phyloP scores from a whole-genome alignment of 495 filamentous ascomycete genomes.

The Daldinia caldariorum region DNA sequence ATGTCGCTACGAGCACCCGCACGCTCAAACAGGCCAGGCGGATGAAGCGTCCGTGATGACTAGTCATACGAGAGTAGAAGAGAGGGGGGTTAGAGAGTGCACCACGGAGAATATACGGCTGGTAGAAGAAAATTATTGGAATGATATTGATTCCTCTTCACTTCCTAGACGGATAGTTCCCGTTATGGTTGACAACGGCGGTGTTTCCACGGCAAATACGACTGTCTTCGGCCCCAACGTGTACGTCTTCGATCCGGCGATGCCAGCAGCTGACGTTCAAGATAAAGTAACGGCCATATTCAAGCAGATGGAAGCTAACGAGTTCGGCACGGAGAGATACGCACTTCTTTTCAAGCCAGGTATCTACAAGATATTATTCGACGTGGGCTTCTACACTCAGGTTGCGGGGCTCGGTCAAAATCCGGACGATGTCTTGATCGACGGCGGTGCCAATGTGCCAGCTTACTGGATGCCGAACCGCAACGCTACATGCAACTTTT shows the following conservation, averaged over 20 bases:
- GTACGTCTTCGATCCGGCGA: slow-evolving; percentile 43
- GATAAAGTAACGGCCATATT: slow-evolving; percentile 41
- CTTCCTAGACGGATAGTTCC: slow-evolving; percentile 12
- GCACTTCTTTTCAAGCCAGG: slow-evolving; percentile 48
- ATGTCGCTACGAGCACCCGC: slow-evolving; percentile 7
- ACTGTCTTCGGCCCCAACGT: slow-evolving; percentile 47
- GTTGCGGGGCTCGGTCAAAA: slow-evolving; percentile 44
- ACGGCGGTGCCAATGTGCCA: slow-evolving; percentile 47
- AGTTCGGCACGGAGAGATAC: slow-evolving; percentile 46
- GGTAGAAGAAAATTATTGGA: slow-evolving; percentile 26
- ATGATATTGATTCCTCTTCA: slow-evolving; percentile 1
- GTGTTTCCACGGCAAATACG: slow-evolving; percentile 27
- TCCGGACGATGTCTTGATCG: slow-evolving; percentile 46
- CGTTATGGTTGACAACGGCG: slow-evolving; percentile 8
- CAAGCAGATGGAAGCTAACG: slow-evolving; percentile 50
- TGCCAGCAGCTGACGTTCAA: slow-evolving; percentile 42
- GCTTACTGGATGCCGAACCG: slow-evolving; percentile 50
- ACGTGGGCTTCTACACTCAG: slow-evolving; percentile 49
- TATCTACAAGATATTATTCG: slow-evolving; percentile 45
- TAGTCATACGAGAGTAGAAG: slow-evolving; percentile 6
- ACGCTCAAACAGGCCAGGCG: slow-evolving; percentile 1
- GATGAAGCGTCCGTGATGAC: not conserved
- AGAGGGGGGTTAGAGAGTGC: slow-evolving; percentile 20
- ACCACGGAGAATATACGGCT: slow-evolving; percentile 25
- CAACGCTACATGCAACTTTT: slow-evolving; percentile 50